Base-by-base conservation (phyloP, 2,329 filamentous ascomycete species). In the Epichloe baconii region DNA sequence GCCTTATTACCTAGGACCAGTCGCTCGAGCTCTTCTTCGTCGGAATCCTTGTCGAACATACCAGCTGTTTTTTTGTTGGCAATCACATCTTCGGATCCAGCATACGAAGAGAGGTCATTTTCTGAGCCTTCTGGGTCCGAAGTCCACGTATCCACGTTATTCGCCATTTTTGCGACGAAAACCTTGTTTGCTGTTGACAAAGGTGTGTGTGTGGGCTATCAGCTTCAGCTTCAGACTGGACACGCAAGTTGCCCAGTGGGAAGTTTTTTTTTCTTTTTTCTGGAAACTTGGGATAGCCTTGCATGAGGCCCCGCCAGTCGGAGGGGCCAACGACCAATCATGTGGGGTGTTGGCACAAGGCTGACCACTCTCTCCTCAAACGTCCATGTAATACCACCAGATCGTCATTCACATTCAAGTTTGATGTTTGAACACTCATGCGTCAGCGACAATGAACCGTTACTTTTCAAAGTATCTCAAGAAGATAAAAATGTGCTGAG, bases 1-100 rank as follows among this genome's bases (percentile, higher is more conserved):
- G 80, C 78, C 45, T 84, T 82, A 68, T 95, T 86, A 51, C 93
- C 93, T 55, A 98, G 86, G 3, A 98, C 86, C 55, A 96, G 72
- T 57, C 83, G 80, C 71, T 96, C 91, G 34, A 96, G 79, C 64
- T 91, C 88, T 62, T 85, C 81, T 66, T 96, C 90, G 49, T 86
- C 82, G 14, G 81, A 82, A 64, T 95, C 88, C 64, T 91, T 93
- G 48, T 86, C 83, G 50, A 64, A 66, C 49, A 68, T 57, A 52
- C 52, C 59, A 51, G 57, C 55, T 51, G 55, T 58, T 50, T 58
- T 63, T 57, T 60, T 66, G 57, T 51, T 62, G 56, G 49, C 44
- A 52, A 55, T 46, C 34, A 49, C 53, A 14, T 63, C 62, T 35
- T 64, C 62, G 31, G 61, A 63, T 21, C 61, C 64, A 43, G 54